These are phyloP conservation scores for Gaeumannomyces sp. DNA, from an alignment of 2,329 filamentous ascomycete genomes.

Conservation along the genomic window DNA sequence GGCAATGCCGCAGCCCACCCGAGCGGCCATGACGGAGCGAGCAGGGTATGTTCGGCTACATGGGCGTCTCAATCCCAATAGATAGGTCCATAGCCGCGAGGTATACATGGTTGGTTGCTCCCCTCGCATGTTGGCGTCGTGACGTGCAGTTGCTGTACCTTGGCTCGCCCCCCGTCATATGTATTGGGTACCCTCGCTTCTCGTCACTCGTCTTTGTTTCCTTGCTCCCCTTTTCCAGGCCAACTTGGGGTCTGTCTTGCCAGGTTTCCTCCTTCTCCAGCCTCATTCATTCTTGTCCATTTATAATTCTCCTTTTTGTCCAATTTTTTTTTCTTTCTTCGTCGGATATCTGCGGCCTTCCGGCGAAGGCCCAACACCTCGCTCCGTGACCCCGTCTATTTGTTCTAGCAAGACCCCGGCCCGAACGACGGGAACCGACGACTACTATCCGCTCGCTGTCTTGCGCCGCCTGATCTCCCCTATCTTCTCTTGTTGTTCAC, in stretches of 20 bases:
- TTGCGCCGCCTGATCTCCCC: background rate
- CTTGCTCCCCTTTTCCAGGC: background rate
- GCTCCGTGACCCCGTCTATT: background rate
- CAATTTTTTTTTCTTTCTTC: background rate
- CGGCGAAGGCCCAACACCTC: background rate
- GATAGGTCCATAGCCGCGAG: background rate
- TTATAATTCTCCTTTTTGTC: background rate
- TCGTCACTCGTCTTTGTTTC: background rate
- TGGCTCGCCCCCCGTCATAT: background rate
- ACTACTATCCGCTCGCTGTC: background rate
- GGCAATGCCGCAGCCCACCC: background rate
- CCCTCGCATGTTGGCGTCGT: background rate
- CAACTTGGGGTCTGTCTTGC: background rate
- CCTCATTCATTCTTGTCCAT: background rate
- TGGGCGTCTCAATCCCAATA: background rate
- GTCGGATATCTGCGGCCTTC: too few species aligned
- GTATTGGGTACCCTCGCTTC: background rate
- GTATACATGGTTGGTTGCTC: slow-evolving; percentile 1
- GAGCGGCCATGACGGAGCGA: background rate
- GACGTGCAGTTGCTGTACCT: background rate
- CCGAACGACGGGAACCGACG: background rate
- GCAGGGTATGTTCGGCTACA: background rate
- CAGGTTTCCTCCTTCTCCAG: background rate
- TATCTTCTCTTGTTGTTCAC: background rate
- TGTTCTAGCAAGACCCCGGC: background rate